Evolutionary conservation across 257 asterid genomes (phyloP).

Genomic region (Nemophila menziesii): DNA sequence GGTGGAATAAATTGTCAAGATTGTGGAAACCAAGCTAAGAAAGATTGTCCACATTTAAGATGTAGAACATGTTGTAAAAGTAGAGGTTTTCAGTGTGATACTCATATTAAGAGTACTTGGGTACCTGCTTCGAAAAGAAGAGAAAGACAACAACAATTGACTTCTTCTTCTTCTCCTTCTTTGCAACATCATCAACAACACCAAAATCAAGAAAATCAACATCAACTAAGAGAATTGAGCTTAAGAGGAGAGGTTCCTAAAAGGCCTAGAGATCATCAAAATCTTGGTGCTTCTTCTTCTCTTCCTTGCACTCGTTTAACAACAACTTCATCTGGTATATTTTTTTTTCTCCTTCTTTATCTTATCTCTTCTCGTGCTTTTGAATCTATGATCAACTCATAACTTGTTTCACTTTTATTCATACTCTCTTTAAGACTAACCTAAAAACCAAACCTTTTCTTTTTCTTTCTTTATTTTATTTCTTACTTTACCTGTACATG

Average conservation of each 20-base stretch:
- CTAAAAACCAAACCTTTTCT: too few relatives aligned
- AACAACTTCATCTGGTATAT: constrained; percentile 35
- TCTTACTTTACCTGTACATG: too few relatives aligned
- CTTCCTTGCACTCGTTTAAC: constrained; percentile 42
- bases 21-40: constrained; percentile 73
- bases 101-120: constrained; percentile 73
- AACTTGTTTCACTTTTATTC: too few relatives aligned
- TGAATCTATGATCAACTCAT: too few relatives aligned
- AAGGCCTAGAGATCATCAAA: constrained; percentile 32
- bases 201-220: constrained; percentile 1
- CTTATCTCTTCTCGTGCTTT: too few relatives aligned
- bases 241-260: constrained; percentile 29
- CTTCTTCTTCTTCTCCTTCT: too few relatives aligned
- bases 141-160: constrained; percentile 42
- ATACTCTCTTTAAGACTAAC: too few relatives aligned
- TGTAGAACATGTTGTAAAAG: constrained; percentile 72
- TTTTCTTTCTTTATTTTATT: too few relatives aligned
- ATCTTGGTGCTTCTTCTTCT: constrained; percentile 12
- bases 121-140: constrained; percentile 67
- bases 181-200: constrained; percentile 21
- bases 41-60: constrained; percentile 51
- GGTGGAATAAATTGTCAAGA: constrained; percentile 56
- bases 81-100: constrained; percentile 54
- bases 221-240: constrained; percentile 16
- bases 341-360: too few relatives aligned